Base-by-base conservation (phyloP, 2,329 filamentous ascomycete species). In the Camillea tinctor region DNA sequence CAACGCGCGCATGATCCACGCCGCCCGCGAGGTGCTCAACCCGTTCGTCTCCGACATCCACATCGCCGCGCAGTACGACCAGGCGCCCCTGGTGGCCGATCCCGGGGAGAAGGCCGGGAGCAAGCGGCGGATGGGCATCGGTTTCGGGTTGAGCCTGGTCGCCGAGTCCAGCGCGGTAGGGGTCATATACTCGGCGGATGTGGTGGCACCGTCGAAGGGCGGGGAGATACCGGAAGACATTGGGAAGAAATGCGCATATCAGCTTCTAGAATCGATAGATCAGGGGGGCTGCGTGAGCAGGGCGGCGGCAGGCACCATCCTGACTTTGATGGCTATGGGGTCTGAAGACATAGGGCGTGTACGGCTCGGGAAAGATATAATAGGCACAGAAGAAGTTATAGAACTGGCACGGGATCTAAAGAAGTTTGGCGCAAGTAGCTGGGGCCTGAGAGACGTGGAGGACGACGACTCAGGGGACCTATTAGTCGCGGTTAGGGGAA, bases 271-370 rank as follows among this genome's bases (percentile, higher is more conserved):
- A 76, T 84, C 87, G 21, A 89, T 98, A 62, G 85, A 85, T 55
- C 85, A 88, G 68, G 94, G 93, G 11, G 95, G 95, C 1, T 97
- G 92, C 73, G 90, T 91, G 2, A 89, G 88, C 56, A 82, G 81
- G 15, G 83, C 89, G 2, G 90, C 92, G 2, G 88, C 88, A 4
- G 81, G 86, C 2, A 94, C 89, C 0, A 83, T 97, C 65, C 76
- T 99, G 56, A 91, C 88, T 19, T 80, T 99, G 64, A 99, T 99
- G 95, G 92, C 93, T 36, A 98, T 99, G 95, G 95, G 95, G 0
- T 92, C 90, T 1, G 95, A 98, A 73, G 95, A 99, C 75, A 93
- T 99, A 15, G 95, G 95, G 4, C 85, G 95, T 60, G 75, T 99
- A 66, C 86, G 91, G 64, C 73, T 99, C 60, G 92, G 93, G 30